Evolutionary conservation across 208 protist genomes (phyloP), one percentile per base, ranked within the genome.

Genomic region (Trypanosoma conorhini): DNA sequence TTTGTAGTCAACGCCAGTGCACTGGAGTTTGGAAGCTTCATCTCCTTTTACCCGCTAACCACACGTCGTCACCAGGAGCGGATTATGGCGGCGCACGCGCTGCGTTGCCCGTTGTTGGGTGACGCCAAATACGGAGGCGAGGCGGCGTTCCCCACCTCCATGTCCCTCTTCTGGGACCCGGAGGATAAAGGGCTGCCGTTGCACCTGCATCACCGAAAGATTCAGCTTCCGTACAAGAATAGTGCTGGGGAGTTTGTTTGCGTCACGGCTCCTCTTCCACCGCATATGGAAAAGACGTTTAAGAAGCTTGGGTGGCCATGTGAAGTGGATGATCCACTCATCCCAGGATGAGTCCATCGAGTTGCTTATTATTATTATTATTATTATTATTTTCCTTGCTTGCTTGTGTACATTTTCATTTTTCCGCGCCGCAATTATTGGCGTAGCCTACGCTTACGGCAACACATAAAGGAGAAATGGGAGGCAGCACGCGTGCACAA

Each of bases 171-270:
- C 63, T 93, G 86, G 81, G 88, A 95, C 71, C 85, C 85, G 9
- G 78, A 86, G 10, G 77, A 93, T 65, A 95, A 94, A 72, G 79
- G 78, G 9, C 46, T 97, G 24, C 86, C 87, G 35, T 78, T 97
- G 38, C 91, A 97, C 64, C 78, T 96, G 13, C 92, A 97, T 67
- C 91, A 95, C 61, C 70, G 89, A 44, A 94, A 96, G 57, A 93
- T 97, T 57, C 90, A 95, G 67, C 82, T 97, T 24, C 94, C 94
- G 28, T 97, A 97, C 74, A 95, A 96, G 72, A 95, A 92, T 55
- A 77, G 63, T 13, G 28, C 71, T 9, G 91, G 94, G 1, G 85
- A 93, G 74, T 95, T 95, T 72, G 74, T 90, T 28, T 93, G 88
- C 75, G 86, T 97, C 7, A 93, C 87, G 21, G 94, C 92, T 12